Base-by-base conservation (phyloP, 208 protist genomes). In the Acanthamoeba lenticulata region DNA sequence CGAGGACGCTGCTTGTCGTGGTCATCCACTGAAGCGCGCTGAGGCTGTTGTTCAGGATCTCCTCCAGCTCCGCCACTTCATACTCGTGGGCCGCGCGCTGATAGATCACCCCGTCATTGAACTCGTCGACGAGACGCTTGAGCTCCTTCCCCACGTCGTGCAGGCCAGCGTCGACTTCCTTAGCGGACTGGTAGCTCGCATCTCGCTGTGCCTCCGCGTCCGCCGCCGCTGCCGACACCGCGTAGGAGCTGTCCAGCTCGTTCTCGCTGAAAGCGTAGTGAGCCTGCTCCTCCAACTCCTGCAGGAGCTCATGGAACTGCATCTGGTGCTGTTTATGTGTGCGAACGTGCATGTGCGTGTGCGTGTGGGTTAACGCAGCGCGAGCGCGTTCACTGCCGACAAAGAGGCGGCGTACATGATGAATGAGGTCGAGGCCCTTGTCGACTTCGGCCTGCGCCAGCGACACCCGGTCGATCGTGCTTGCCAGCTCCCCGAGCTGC, bases 41-140 rank as follows among this genome's bases (percentile, higher is more conserved):
- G n/a, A 74, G 36, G 65, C 65, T 74, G 65, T 74, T 74, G 65
- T 74, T 74, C 65, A 74, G 65, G 36, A 74, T 42, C 36, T 74
- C 65, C 65, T 74, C 65, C 65, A 74, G n/a, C 65, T 74, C 65
- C 36, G 34, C 21, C 19, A 74, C 65, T 29, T 74, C 17, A 9
- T 34, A 19, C 29, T 74, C 65, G n/a, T 74, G 65, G 32, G 29
- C 15, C 11, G 29, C n/a, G 21, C 36, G 65, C n/a, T 36, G 65
- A 19, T 13, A 15, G 5, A 21, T 36, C 11, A 74, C n/a, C 29
- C 4, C 4, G 13, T 3, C n/a, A 29, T 74, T 74, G 29, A 74
- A 74, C 0, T 42, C 36, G 11, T 74, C 29, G 32, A 74, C 65
- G n/a, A 74, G n/a, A 19, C 36, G 7, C 24, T 42, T 34, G 13